Conservation (phyloP, 306 rosid species). For the Pterocarpus santalinus region DNA sequence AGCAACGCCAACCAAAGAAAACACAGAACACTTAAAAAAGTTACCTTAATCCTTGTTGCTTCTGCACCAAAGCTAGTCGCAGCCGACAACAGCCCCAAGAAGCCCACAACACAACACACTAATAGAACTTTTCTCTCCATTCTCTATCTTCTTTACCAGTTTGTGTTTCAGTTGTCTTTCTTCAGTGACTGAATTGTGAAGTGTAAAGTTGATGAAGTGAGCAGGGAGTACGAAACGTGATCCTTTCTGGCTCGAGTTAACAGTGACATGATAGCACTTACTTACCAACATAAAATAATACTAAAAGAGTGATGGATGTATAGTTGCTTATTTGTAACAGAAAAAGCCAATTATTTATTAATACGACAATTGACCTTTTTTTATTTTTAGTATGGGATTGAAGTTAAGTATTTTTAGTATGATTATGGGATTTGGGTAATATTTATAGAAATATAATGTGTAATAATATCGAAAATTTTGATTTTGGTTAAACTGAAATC, state of each 20-base stretch:
- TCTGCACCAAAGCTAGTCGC: slow-evolving; percentile 87
- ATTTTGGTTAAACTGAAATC: too few species aligned
- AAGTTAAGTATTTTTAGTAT: too few species aligned
- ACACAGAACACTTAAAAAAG: not conserved
- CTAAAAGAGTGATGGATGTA: too few species aligned
- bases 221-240: not conserved
- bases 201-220: slow-evolving; percentile 25
- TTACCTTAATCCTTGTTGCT: slow-evolving; percentile 83
- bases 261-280: not conserved
- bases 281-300: not conserved
- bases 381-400: too few species aligned
- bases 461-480: too few species aligned
- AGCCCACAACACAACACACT: slow-evolving; percentile 66
- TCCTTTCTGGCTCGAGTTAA: not conserved
- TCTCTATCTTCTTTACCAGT: not conserved
- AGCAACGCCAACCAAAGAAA: not conserved
- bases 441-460: too few species aligned
- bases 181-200: not conserved
- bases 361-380: too few species aligned
- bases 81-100: slow-evolving; percentile 77
- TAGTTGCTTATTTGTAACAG: too few species aligned
- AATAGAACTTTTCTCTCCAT: slow-evolving; percentile 72
- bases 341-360: too few species aligned
- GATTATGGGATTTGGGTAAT: too few species aligned
- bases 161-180: not conserved